Percentiles rank a stretch among this genome's conserved stretches.
These are phyloP conservation scores for Rosa multiflora DNA, from an alignment of 306 rosid species.

Conservation along the genomic window DNA sequence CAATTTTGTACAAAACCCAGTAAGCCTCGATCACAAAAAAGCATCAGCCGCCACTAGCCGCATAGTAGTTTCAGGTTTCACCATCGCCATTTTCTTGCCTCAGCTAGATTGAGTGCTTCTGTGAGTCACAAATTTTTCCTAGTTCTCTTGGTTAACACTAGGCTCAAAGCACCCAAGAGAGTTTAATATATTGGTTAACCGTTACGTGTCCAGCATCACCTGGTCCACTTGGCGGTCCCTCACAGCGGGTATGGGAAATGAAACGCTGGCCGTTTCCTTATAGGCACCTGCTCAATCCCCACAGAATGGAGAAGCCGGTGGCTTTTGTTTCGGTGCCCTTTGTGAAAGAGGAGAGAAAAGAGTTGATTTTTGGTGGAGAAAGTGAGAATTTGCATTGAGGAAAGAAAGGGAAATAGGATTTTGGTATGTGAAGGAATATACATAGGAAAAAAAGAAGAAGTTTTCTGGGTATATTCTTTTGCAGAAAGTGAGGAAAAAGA, in stretches of 20 bases:
- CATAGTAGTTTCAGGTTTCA: not conserved
- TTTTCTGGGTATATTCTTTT: not conserved
- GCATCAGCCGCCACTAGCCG: not conserved
- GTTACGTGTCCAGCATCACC: slow-evolving; percentile 19
- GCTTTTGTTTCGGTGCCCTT: slow-evolving; percentile 31
- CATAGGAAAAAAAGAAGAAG: not conserved
- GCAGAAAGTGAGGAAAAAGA: not conserved
- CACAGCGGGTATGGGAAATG: not conserved
- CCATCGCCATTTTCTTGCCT: not conserved
- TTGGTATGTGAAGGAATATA: not conserved
- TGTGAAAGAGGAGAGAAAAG: not conserved
- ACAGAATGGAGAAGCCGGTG: slow-evolving; percentile 37
- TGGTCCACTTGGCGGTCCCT: slow-evolving; percentile 32
- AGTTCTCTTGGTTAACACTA: slow-evolving; percentile 21
- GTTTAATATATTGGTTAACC: not conserved
- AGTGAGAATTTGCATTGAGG: not conserved
- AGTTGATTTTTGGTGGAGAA: not conserved
- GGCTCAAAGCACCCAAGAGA: slow-evolving; percentile 25
- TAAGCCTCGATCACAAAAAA: not conserved
- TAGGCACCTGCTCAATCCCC: not conserved
- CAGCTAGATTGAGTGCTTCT: slow-evolving; percentile 17
- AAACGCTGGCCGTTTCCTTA: slow-evolving; percentile 25
- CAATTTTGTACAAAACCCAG: not conserved
- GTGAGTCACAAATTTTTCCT: not conserved
- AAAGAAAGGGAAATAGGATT: not conserved